Evolutionary conservation across 2,329 filamentous ascomycete species (phyloP), one percentile per base, ranked within the genome.

Genomic region (Chaetomiaceae sp.): DNA sequence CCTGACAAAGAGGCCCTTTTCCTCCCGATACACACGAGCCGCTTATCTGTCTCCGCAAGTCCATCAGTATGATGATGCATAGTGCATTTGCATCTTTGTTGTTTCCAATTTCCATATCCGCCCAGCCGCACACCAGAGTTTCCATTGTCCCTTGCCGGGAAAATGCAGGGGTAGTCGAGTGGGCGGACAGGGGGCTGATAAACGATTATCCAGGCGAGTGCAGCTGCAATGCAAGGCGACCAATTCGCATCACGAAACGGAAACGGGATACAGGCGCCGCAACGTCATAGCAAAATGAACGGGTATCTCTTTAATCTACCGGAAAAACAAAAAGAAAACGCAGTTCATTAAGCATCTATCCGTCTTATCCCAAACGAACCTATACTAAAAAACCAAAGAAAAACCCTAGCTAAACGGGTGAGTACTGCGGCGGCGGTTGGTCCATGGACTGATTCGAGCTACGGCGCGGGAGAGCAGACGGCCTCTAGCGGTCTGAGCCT

Each of bases 401-500:
- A 16, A 40, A 16, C 29, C 37, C 21, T 20, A 13, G n/a, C 29
- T 44, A 55, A 11, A 51, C 36, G 13, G 54, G 52, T 30, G 48
- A 45, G 48, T 56, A 55, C 16, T 29, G 21, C 16, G 47, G 46
- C 27, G 45, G 41, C 20, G 29, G 42, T 13, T 44, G 30, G 11
- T 37, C 42, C 20, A 11, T 16, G 20, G 27, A 44, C 14, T 21
- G 25, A 21, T 21, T 21, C 18, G 36, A 48, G 30, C 36, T 34
- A 20, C 20, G 37, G 7, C 33, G 37, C 18, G 16, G 46, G 18
- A 44, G 46, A 23, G 16, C 48, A 51, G 47, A 49, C 45, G 18
- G 51, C 41, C 42, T 43, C 56, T 63, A 66, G 41, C 57, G 57
- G 43, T 57, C 64, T 56, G 59, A 57, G 53, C 44, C 64, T 54